Evolutionary conservation across 148 eudicot species (phyloP), one percentile per base, ranked within the genome.

Genomic region (Arctostaphylos glauca): DNA sequence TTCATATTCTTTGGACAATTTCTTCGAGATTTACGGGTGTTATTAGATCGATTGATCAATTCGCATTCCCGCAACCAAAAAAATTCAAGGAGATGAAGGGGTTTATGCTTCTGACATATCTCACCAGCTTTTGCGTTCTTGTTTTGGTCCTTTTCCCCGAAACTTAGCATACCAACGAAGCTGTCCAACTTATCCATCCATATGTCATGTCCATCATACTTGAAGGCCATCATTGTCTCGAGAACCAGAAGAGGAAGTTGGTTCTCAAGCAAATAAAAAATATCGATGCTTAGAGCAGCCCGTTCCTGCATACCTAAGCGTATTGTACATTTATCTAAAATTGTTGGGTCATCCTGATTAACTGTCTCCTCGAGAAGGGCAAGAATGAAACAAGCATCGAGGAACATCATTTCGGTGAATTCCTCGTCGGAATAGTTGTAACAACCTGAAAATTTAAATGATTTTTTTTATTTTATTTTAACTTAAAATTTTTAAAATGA

Each of bases 71-170:
- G 21, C 64, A 74, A 6, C 52, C 52, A 15, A 5, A 46, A 9
- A 12, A 44, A 48, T 74, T 74, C 77, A 2, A 74, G 31, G 6
- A 74, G 77, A 48, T 74, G 77, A 48, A 74, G 31, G 23, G 77
- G 77, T 7, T 50, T 1, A 0, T 74, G 14, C 77, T n/a, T 4
- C 53, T 74, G 4, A 19, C 13, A 46, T 18, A 21, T 49, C n/a
- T 74, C 49, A 6, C 49, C 4, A 5, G 49, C 25, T 74, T 18
- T 16, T 9, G 18, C 21, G 6, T n/a, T 49, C 0, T 19, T 3
- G 19, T 47, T 18, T 18, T 19, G 15, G 3, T 46, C 23, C 4
- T 18, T 0, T 5, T 5, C 54, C 13, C 77, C 54, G 31, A 46
- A 46, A 74, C 10, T 46, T 5, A 6, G 5, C 18, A 0, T 0